Evolutionary conservation across 352 stramenopile genomes (phyloP).

Genomic region (Globisporangium nodosum): DNA sequence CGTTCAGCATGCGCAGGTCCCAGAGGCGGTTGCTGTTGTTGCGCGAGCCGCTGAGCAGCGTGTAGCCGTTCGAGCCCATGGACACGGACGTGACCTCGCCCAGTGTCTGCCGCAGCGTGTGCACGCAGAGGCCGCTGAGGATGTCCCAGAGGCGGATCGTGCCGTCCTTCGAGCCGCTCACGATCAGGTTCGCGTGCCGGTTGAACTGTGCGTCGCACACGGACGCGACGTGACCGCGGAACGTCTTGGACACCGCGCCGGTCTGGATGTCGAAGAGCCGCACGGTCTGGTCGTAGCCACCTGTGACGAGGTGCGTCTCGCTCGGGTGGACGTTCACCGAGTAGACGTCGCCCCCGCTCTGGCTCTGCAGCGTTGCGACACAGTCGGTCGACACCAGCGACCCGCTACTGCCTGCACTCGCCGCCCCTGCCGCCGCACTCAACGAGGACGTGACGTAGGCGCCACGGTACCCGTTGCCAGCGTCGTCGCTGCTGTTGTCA

Average conservation of each 20-base stretch:
- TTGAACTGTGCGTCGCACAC: constrained; percentile 88
- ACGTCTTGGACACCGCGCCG: constrained; percentile 65
- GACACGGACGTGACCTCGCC: constrained; percentile 84
- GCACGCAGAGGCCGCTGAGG: constrained; percentile 80
- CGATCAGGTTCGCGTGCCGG: constrained; percentile 79
- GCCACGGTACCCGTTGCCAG: constrained; percentile 26
- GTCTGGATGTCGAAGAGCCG: constrained; percentile 82
- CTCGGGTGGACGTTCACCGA: constrained; percentile 81
- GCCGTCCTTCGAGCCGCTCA: constrained; percentile 83
- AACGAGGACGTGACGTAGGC: constrained; percentile 16
- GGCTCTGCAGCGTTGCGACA: constrained; percentile 46
- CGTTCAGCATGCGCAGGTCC: constrained; percentile 84
- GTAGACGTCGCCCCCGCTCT: constrained; percentile 64
- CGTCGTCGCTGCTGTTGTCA: constrained; percentile 33
- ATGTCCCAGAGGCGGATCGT: constrained; percentile 87
- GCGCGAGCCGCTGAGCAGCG: constrained; percentile 71
- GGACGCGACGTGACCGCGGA: constrained; percentile 71
- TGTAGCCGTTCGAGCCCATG: constrained; percentile 78
- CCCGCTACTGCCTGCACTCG: not conserved
- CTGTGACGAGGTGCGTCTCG: constrained; percentile 83
- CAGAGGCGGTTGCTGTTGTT: constrained; percentile 89
- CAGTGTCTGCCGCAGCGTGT: constrained; percentile 79
- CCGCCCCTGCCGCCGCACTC: too few relatives aligned
- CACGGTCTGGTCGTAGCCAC: constrained; percentile 85
- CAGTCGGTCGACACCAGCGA: constrained; percentile 22